These are phyloP conservation scores for Fusarium pilosicola DNA, from an alignment of 2,329 filamentous ascomycete species.

Conservation along the genomic window DNA sequence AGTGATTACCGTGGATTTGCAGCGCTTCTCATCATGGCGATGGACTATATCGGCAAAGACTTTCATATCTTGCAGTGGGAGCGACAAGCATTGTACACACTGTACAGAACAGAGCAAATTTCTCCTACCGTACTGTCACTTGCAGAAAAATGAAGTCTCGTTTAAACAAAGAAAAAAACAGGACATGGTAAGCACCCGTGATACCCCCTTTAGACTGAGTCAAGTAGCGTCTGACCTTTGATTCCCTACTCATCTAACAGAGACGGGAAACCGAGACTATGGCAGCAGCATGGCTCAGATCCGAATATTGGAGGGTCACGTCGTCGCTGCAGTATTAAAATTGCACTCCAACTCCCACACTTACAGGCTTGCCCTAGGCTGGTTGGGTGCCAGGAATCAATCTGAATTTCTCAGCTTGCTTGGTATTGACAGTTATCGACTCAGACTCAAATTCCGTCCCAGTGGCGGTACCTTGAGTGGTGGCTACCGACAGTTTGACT, in stretches of 20 bases:
- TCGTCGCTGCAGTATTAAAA: constrained; percentile 38
- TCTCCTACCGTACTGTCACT: neutral
- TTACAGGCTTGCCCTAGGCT: neutral
- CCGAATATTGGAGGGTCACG: constrained; percentile 38
- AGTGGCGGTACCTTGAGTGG: constrained; percentile 26
- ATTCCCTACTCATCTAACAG: constrained; percentile 37
- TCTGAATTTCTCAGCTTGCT: constrained; percentile 1
- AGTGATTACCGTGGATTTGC: neutral
- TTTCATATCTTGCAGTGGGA: neutral
- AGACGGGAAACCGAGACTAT: constrained; percentile 34
- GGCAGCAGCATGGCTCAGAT: constrained; percentile 30
- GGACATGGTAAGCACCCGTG: constrained; percentile 18
- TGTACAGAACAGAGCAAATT: neutral
- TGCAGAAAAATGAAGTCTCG: constrained; percentile 4
- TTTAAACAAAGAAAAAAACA: constrained; percentile 13
- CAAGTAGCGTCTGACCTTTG: constrained; percentile 40
- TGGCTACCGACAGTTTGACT: constrained; percentile 29
- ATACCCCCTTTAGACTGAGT: constrained; percentile 31
- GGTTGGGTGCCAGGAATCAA: neutral
- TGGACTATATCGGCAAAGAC: constrained; percentile 3
- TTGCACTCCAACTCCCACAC: constrained; percentile 27
- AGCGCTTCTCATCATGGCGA: constrained; percentile 9
- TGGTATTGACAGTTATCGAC: neutral
- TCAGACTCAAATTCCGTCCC: constrained; percentile 4
- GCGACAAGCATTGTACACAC: neutral